Evolutionary conservation across 202 grass and related monocot species (phyloP).

Genomic region (Schoenoplectus tabernaemontani): DNA sequence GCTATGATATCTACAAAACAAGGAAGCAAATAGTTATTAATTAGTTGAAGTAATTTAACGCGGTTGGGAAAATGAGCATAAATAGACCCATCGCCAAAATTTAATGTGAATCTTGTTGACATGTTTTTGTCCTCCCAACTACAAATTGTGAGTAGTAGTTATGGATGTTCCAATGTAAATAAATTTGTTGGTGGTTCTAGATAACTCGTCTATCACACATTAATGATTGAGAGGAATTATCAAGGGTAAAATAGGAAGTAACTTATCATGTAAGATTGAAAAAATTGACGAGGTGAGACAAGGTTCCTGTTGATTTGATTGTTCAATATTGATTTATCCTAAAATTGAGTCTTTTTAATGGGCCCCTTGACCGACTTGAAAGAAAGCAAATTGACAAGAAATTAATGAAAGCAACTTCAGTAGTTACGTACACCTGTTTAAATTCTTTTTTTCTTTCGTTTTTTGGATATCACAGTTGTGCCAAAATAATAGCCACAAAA

Average conservation of each 20-base stretch:
- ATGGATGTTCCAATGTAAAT: not conserved
- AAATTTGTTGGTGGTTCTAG: not conserved
- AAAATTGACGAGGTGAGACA: not conserved
- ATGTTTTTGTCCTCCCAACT: not conserved
- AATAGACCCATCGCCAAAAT: not conserved
- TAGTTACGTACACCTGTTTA: not conserved
- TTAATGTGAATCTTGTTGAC: not conserved
- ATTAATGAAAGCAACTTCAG: not conserved
- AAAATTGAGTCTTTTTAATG: not conserved
- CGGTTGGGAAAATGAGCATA: not conserved
- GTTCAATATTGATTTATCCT: not conserved
- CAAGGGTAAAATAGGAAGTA: not conserved
- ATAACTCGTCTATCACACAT: not conserved
- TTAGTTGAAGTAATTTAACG: not conserved
- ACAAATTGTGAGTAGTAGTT: not conserved
- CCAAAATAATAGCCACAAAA: not conserved
- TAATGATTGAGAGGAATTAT: not conserved
- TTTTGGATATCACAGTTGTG: not conserved
- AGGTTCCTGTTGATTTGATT: not conserved
- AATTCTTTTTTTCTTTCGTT: not conserved
- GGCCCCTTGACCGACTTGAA: not conserved
- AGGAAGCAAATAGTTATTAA: not conserved
- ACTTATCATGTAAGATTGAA: not conserved
- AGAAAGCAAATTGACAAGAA: not conserved
- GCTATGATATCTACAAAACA: conserved; percentile 60